phyloP scores from a whole-genome alignment of 192 early-diverging fungal genomes.

The Backusella psychrophila region DNA sequence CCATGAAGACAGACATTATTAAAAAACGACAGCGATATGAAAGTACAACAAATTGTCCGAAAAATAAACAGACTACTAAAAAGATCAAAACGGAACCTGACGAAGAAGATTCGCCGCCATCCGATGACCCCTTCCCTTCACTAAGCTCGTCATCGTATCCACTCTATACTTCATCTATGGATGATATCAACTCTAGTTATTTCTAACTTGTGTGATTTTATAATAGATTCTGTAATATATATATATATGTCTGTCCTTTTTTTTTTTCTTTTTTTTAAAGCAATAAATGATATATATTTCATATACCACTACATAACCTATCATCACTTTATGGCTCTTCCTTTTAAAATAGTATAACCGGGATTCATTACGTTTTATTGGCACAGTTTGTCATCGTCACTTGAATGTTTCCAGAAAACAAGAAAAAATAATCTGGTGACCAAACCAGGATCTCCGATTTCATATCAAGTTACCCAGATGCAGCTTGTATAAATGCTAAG shows the following conservation, averaged over 20 bases:
- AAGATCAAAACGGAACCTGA: not conserved
- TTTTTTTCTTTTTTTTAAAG: too few relatives aligned
- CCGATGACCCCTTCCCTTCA: not conserved
- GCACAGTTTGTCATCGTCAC: not conserved
- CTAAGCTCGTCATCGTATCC: not conserved
- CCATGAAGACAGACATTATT: slow-evolving; percentile 31
- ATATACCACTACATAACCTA: not conserved
- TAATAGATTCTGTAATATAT: not conserved
- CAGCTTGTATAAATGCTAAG: not conserved
- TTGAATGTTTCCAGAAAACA: not conserved
- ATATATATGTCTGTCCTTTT: too few relatives aligned
- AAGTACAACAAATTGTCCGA: slow-evolving; percentile 3
- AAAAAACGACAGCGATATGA: slow-evolving; percentile 35
- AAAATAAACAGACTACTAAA: not conserved
- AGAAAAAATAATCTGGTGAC: not conserved
- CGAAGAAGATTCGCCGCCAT: not conserved
- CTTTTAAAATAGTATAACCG: not conserved
- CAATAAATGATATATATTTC: not conserved
- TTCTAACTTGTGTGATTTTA: not conserved
- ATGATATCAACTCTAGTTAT: not conserved
- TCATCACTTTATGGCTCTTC: not conserved
- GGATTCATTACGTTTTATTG: not conserved
- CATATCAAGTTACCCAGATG: not conserved
- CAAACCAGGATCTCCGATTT: not conserved
- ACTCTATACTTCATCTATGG: not conserved